Evolutionary conservation across 208 protist genomes (phyloP), one percentile per base, ranked within the genome.

Genomic region (Angomonas deanei): DNA sequence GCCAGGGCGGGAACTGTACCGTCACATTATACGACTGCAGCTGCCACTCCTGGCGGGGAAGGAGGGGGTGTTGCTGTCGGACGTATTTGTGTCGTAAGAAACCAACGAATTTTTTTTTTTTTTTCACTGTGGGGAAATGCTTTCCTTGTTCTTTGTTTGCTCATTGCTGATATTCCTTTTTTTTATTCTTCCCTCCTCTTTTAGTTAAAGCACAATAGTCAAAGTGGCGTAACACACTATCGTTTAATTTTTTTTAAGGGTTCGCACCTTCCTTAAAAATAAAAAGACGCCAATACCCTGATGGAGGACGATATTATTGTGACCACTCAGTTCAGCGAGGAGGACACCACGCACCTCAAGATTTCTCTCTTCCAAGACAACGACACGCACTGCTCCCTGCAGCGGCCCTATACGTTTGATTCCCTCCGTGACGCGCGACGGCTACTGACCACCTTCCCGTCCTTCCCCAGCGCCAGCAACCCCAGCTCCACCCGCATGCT

Each of bases 11-110:
- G 33, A 42, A 0, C 48, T 80, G 2, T 84, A 74, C 26, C 74
- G 70, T 1, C 61, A 78, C 28, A 64, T 84, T 19, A 50, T 84
- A 6, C 66, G 70, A 36, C 68, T 61, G 23, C 78, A 84, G 30
- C 11, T 78, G 10, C 76, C 66, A 11, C 28, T 69, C 32, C 61
- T 77, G n/a, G 70, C 66, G 0, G 66, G 66, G 24, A 23, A 61
- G 26, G 3, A 15, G 34, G 17, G 30, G 34, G 49, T 73, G 26
- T 39, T 64, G 0, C 48, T 54, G 3, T 27, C 15, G 19, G 58
- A n/a, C 39, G 47, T 23, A 17, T 23, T 39, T 57, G 36, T 56
- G 32, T 48, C 5, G 47, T 15, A 53, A 53, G 21, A 53, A 53
- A 53, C 11, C 11, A 15, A 11, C 8, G 8, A 23, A 27, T 53